Base-by-base conservation (phyloP, 2,329 filamentous ascomycete species). In the Phialophora verrucosa region DNA sequence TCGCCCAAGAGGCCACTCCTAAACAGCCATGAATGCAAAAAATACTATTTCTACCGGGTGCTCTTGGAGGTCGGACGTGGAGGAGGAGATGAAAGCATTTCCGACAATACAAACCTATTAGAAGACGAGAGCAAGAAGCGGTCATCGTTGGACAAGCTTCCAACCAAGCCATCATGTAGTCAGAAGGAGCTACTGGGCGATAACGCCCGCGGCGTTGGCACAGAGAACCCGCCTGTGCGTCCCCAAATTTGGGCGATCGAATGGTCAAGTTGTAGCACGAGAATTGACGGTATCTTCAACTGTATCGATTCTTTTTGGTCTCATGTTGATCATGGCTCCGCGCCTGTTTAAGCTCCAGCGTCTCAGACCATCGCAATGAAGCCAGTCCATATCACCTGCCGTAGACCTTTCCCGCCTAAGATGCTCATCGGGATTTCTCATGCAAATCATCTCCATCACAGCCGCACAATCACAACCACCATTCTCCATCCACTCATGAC, bases 401-500 rank as follows among this genome's bases (percentile, higher is more conserved):
- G 38, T 63, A 58, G 59, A 69, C 25, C 59, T 61, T 32, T 53
- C 55, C 56, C 38, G 62, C 61, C 17, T 14, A 11, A 44, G 56
- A 59, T 44, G 62, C 38, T 44, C 47, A 51, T 60, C 64, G 38
- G 56, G 31, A 25, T 25, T 47, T 53, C 62, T 51, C 61, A 35
- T 54, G 53, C 62, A 59, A 60, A 61, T 57, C 62, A 63, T 59
- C 25, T 59, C 54, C 56, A 47, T 27, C 31, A 17, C 47, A 42
- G 54, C 49, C 59, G 54, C 38, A 25, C 35, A 20, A 47, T 6
- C 4, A 29, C 17, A 49, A 38, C 53, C 59, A 27, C 61, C 12
- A 81, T 54, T 74, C 80, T 79, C 78, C 44, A 35, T 60, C 61
- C 75, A 75, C 77, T 77, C 85, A 89, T 77, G 86, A 85, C 89